These are phyloP conservation scores for Picea glauca DNA, from an alignment of 75 land plant genomes.

Conservation along the genomic window DNA sequence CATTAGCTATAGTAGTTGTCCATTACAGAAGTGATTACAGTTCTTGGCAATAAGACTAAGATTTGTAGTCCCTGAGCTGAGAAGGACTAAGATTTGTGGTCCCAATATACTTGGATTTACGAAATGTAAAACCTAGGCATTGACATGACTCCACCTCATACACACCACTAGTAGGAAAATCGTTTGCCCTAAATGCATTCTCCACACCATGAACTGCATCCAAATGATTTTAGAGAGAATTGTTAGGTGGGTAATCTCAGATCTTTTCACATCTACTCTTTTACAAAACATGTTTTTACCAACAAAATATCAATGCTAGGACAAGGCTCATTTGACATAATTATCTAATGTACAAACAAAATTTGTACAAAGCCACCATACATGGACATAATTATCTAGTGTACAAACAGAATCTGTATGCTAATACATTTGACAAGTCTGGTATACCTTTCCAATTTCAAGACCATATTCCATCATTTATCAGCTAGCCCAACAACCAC, in stretches of 20 bases:
- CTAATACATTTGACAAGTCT: not conserved
- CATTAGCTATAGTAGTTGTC: no score
- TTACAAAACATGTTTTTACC: not conserved
- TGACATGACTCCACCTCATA: conserved; percentile 69
- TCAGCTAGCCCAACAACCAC: not conserved
- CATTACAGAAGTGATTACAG: conserved; percentile 76
- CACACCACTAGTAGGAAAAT: conserved; percentile 62
- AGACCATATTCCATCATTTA: not conserved
- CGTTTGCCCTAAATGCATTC: conserved; percentile 76
- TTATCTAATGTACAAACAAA: no score
- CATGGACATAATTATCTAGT: not conserved
- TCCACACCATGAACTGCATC: no score
- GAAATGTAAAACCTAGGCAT: conserved; percentile 58
- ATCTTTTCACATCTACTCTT: not conserved
- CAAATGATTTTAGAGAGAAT: no score
- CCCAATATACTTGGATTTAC: conserved; percentile 46
- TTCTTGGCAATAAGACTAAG: conserved; percentile 67
- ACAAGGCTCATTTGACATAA: no score
- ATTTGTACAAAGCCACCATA: not conserved
- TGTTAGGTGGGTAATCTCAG: no score
- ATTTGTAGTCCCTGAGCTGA: conserved; percentile 43
- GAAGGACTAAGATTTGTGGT: conserved; percentile 31
- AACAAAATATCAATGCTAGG: no score
- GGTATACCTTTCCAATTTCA: not conserved
- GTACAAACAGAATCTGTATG: not conserved